Base-by-base conservation (phyloP, 1,284 basidiomycete species). In the Ustilago shanxiensis region DNA sequence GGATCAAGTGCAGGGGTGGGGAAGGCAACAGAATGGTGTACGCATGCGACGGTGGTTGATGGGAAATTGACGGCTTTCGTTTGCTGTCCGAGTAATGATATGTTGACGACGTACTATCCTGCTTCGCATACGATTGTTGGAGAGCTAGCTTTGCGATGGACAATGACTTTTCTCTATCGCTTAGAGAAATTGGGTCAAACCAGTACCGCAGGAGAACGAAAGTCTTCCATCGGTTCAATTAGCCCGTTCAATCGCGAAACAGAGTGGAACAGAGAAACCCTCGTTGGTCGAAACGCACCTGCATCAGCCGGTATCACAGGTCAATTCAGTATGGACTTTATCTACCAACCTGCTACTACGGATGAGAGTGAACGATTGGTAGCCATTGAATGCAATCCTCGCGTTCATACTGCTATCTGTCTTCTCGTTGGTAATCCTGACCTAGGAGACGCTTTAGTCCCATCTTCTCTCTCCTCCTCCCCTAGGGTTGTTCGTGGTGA, bases 251-350 rank as follows among this genome's bases (percentile, higher is more conserved):
- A 45, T 0, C n/a, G 60, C 14, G 53, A 59, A 29, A 50, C 44
- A 5, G 24, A 53, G 24, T 77, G 74, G 74, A 63, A 20, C 7
- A 55, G 74, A 1, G 62, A 77, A 18, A 66, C 62, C 3, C 26
- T 77, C 14, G 63, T 77, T 0, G 74, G 74, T 5, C 37, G 26
- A 11, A 41, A 72, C 41, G 74, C 74, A 11, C 63, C 70, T 3
- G 3, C 44, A 0, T 39, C 52, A 3, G 70, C 74, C 11, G 63
- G 74, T 67, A 77, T 88, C 20, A 87, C 84, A 16, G 87, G 87
- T 8, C 87, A 87, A 50, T 88, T 88, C 68, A 87, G 87, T 28
- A 86, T 88, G 77, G 87, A 88, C 66, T 88, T 88, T 57, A 88
- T 88, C 79, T 73, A 86, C 58, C 80, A 82, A 51, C 79, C 80